Evolutionary conservation across 192 early-diverging fungal genomes (phyloP), one percentile per base, ranked within the genome.

Genomic region (Coemansia sp.): DNA sequence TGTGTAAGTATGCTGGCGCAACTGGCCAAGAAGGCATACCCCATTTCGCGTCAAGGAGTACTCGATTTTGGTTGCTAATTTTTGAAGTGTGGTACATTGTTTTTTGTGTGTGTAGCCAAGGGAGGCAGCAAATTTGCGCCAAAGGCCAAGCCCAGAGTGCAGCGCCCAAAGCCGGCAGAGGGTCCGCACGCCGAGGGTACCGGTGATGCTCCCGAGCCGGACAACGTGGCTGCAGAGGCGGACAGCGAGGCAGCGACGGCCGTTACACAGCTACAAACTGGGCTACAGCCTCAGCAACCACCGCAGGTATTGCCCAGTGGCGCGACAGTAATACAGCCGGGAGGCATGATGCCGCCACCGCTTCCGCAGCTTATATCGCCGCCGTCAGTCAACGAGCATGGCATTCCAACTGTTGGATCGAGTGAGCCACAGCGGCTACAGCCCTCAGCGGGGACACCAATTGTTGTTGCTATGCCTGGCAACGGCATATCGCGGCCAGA

Each of bases 71-170:
- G 14, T 55, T 55, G 51, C 48, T 60, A 50, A 60, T 55, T 31
- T 50, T 31, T 14, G 11, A n/a, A 23, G 5, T 3, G n/a, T 14
- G 21, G 3, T 60, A 43, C 20, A 37, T 37, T 51, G 26, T 14
- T 28, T 20, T 57, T 16, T 36, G 6, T 55, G 21, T 39, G 28
- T 65, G 62, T 71, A 71, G 70, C 70, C 9, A 78, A 78, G 35
- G 76, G 76, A 39, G 42, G 46, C 39, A 62, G 53, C 59, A 78
- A 78, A 31, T 78, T 78, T 56, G 62, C 70, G 43, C 76, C 76
- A 48, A 78, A 78, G 57, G 67, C 67, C 6, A 78, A 69, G 40
- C 76, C 76, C 5, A 63, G 76, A 21, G 39, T 38, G 4, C 51
- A 63, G 37, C 64, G 68, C 24, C 20, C 37, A 34, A 63, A 26